phyloP scores from a whole-genome alignment of 169 alveolate species.

The Plasmodium sp. region DNA sequence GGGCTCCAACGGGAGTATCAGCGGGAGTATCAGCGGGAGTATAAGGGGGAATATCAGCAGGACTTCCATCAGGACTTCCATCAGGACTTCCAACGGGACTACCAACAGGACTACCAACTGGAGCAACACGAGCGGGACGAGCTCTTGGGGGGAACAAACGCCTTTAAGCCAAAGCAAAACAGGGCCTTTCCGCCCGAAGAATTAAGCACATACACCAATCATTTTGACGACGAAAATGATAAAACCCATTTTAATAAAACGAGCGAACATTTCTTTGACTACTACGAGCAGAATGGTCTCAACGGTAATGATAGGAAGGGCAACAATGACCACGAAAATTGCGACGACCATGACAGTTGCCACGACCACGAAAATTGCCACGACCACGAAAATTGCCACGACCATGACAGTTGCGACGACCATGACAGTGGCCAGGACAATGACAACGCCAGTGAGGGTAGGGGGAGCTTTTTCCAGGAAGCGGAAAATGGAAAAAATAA shows the following conservation, averaged over 20 bases:
- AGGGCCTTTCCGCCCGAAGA: neutral
- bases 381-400: too few species aligned
- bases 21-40: too few species aligned
- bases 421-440: neutral
- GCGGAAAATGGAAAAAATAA: neutral
- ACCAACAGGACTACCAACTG: neutral
- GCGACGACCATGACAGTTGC: too few species aligned
- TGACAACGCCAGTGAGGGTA: neutral
- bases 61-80: neutral
- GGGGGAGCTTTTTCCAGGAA: neutral
- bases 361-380: too few species aligned
- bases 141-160: neutral
- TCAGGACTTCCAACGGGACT: neutral
- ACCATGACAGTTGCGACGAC: too few species aligned
- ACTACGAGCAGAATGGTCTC: neutral
- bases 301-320: neutral
- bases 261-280: neutral
- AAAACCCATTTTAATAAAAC: constrained; percentile 9
- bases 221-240: constrained; percentile 21
- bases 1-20: too few species aligned
- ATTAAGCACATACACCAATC: constrained; percentile 1
- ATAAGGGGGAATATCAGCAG: too few species aligned
- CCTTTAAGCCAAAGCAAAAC: neutral
- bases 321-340: too few species aligned
- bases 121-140: neutral